phyloP scores from a whole-genome alignment of 2,329 filamentous ascomycete species.

The Cladosporium phlei region DNA sequence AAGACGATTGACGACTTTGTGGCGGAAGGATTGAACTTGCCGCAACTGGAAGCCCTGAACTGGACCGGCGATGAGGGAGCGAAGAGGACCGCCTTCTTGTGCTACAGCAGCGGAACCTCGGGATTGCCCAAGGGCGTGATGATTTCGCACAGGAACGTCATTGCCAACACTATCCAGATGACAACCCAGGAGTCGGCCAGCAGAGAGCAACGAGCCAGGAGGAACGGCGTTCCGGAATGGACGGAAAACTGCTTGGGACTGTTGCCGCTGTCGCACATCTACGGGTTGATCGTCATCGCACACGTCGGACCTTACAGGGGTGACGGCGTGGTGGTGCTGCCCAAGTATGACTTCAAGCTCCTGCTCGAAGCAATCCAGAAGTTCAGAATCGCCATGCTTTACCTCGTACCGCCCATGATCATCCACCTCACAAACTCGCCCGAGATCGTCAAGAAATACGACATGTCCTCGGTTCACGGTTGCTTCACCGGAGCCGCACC shows the following conservation, averaged over 20 bases:
- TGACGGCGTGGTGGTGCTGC: constrained; percentile 67
- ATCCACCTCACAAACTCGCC: constrained; percentile 67
- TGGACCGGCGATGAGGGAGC: constrained; percentile 63
- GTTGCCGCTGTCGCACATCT: constrained; percentile 80
- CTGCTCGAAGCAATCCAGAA: constrained; percentile 62
- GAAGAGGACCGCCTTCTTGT: constrained; percentile 68
- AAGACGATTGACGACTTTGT: constrained; percentile 65
- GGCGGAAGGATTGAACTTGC: constrained; percentile 52
- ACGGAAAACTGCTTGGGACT: constrained; percentile 60
- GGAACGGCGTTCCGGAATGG: constrained; percentile 31
- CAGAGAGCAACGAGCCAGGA: constrained; percentile 31
- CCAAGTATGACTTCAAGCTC: constrained; percentile 67
- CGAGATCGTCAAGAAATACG: constrained; percentile 58
- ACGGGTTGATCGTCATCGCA: constrained; percentile 67
- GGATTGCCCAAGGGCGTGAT: constrained; percentile 71
- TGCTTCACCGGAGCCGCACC: constrained; percentile 76
- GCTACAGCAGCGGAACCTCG: constrained; percentile 76
- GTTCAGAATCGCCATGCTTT: constrained; percentile 64
- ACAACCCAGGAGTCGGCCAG: constrained; percentile 44
- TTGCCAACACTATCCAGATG: constrained; percentile 68
- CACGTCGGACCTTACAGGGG: constrained; percentile 64
- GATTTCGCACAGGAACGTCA: constrained; percentile 75
- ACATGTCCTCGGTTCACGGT: constrained; percentile 61
- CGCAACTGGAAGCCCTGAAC: constrained; percentile 49
- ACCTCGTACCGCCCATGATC: constrained; percentile 75